Percentiles rank a stretch among this genome's conserved stretches.
Conservation (phyloP, 257 asterid genomes). For the Solanum lycopersicoides region DNA sequence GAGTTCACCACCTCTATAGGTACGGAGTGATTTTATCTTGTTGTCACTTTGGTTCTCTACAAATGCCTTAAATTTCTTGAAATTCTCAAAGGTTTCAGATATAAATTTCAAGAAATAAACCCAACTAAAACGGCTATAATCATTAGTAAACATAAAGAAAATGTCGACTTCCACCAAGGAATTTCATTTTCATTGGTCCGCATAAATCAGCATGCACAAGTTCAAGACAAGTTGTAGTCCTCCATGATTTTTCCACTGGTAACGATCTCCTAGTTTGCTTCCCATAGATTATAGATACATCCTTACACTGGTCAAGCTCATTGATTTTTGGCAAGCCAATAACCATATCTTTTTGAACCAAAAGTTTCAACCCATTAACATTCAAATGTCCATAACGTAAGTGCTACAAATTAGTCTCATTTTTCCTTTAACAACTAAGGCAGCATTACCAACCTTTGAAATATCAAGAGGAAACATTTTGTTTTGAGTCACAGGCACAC, state of each 20-base stretch:
- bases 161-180: neutral
- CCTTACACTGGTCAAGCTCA: neutral
- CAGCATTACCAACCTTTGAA: neutral
- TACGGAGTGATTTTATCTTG: neutral
- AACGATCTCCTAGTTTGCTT: neutral
- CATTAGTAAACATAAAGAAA: neutral
- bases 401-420: neutral
- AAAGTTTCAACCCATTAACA: neutral
- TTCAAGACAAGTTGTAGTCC: constrained; percentile 1
- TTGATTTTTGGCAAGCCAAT: neutral
- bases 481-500: neutral
- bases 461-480: neutral
- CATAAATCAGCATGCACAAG: neutral
- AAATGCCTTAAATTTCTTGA: neutral
- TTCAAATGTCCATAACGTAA: neutral
- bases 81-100: neutral
- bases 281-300: neutral
- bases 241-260: constrained; percentile 1
- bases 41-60: constrained; percentile 3
- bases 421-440: neutral
- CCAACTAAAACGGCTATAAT: constrained; percentile 6
- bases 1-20: constrained; percentile 9
- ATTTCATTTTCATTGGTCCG: neutral
- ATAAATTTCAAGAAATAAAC: neutral
- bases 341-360: constrained; percentile 8